Evolutionary conservation across 2,329 filamentous ascomycete species (phyloP), one percentile per base, ranked within the genome.

Genomic region (Talaromyces sp.): DNA sequence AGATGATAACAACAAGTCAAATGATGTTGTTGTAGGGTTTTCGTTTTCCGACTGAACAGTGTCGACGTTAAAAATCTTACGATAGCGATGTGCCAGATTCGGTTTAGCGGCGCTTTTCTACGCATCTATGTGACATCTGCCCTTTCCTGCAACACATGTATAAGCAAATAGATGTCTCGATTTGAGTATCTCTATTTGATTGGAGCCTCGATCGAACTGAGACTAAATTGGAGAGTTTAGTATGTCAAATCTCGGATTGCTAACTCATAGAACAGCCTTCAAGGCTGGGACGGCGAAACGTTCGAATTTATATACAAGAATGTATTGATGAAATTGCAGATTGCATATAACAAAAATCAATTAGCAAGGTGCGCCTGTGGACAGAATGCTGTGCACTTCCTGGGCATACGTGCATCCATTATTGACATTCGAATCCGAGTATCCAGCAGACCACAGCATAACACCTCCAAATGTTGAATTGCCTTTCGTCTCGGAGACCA

Each of bases 401-500:
- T 74, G 70, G 1, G 74, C 71, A 68, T 79, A 83, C 19, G 71
- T 69, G 46, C 72, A 64, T 13, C 68, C 74, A 56, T 77, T 73
- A 54, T 76, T 71, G 7, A 69, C 58, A 64, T 82, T 83, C 50
- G 72, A 71, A 15, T 74, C 68, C 13, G 77, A 76, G 8, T 73
- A 73, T 1, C 79, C 81, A 5, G 81, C 79, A 56, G 84, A 81
- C 80, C 80, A 85, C 5, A 85, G 67, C 82, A 84, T 85, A 36
- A 84, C 73, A 70, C 83, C 83, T 40, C 81, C 83, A 62, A 85
- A 85, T 1, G 68, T 70, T 17, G 71, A 60, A 1, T 73, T 69
- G 11, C 66, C 66, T 61, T 74, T 74, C 59, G 76, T 79, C 35
- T 69, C 65, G 11, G 70, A 63, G 25, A 84, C 69, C 55, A 84